Conservation (phyloP, 2,329 filamentous ascomycete species). For the Exophiala xenobiotica region DNA sequence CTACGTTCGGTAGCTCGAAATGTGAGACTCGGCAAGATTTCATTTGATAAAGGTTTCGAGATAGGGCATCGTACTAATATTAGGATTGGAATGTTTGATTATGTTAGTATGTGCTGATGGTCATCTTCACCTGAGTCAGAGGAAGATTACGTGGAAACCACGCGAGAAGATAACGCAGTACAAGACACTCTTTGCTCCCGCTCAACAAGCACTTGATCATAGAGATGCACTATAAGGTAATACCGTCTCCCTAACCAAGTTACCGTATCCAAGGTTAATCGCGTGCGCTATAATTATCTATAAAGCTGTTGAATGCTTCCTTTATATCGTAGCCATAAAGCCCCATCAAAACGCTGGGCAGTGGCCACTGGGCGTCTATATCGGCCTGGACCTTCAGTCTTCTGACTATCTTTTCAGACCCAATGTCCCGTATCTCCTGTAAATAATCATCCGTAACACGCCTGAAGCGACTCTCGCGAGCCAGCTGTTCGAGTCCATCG, state of each 20-base stretch:
- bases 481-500: slow-evolving; percentile 10
- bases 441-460: not conserved
- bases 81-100: too few relatives aligned
- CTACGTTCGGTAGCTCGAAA: too few relatives aligned
- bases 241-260: too few relatives aligned
- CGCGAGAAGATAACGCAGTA: too few relatives aligned
- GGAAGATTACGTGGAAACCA: not conserved
- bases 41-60: too few relatives aligned
- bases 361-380: slow-evolving; percentile 4
- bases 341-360: slow-evolving; percentile 13
- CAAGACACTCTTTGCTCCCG: too few relatives aligned
- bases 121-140: not conserved
- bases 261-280: too few relatives aligned
- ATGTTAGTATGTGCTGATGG: not conserved
- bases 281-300: too few relatives aligned
- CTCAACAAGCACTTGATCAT: too few relatives aligned
- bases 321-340: slow-evolving; percentile 12
- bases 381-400: slow-evolving; percentile 7
- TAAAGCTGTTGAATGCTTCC: not conserved
- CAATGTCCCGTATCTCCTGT: not conserved
- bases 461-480: slow-evolving; percentile 1
- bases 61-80: too few relatives aligned
- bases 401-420: slow-evolving; percentile 4
- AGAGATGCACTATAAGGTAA: too few relatives aligned
- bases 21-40: too few relatives aligned